Evolutionary conservation across 2,329 filamentous ascomycete species (phyloP).

Genomic region (Pestalotiopsis fici): DNA sequence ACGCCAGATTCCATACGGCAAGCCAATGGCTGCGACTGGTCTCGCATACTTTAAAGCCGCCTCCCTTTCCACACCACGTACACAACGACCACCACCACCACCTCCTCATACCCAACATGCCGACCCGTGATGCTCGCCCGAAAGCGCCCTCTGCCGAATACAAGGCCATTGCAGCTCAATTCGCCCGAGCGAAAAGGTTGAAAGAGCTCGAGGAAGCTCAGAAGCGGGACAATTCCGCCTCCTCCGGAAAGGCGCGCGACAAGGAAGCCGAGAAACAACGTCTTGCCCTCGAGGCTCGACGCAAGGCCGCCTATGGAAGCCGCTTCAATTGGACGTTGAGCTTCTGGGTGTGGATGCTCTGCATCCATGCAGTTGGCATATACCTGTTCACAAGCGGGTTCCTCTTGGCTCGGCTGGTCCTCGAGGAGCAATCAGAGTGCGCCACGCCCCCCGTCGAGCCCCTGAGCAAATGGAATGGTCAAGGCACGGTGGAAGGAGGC

Average conservation of each 20-base stretch:
- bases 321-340: conserved; percentile 60
- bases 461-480: conserved; percentile 41
- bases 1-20: neutral
- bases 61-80: neutral
- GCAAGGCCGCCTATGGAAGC: conserved; percentile 51
- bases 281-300: conserved; percentile 46
- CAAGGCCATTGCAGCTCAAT: conserved; percentile 54
- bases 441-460: conserved; percentile 65
- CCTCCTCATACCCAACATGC: conserved; percentile 20
- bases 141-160: conserved; percentile 42
- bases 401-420: conserved; percentile 80
- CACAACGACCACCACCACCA: neutral
- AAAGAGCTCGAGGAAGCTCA: conserved; percentile 44
- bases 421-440: conserved; percentile 76
- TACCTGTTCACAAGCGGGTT: conserved; percentile 95
- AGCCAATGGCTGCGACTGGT: conserved; percentile 7
- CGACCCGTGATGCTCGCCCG: conserved; percentile 25
- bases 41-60: neutral
- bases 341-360: conserved; percentile 72
- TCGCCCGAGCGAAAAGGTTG: conserved; percentile 52
- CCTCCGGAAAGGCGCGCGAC: conserved; percentile 31
- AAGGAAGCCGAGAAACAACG: conserved; percentile 44
- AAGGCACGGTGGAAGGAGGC: conserved; percentile 57
- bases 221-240: conserved; percentile 19
- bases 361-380: conserved; percentile 77